Conservation (phyloP, 345 rosid genomes). For the Boechera stricta region DNA sequence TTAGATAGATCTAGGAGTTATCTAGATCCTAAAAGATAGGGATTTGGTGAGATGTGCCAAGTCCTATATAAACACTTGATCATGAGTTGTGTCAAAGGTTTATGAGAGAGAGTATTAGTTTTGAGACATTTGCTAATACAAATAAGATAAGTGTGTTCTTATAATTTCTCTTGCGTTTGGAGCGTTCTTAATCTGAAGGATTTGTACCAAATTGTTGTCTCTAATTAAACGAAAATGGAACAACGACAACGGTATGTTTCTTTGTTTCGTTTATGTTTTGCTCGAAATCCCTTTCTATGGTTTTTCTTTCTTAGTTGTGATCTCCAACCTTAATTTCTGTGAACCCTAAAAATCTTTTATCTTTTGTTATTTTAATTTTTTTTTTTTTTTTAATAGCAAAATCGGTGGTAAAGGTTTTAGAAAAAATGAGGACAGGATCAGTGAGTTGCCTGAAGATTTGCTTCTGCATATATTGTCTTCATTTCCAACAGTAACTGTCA, state of each 20-base stretch:
- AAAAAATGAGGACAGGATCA: conserved; percentile 18
- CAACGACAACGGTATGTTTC: not conserved
- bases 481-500: not conserved
- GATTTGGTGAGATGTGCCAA: too few relatives aligned
- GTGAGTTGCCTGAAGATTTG: conserved; percentile 28
- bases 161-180: not conserved
- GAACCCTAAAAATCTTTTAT: not conserved
- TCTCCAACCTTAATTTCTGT: not conserved
- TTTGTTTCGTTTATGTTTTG: not conserved
- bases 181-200: not conserved
- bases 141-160: too few relatives aligned
- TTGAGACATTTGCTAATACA: too few relatives aligned
- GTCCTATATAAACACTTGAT: too few relatives aligned
- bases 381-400: not conserved
- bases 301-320: not conserved
- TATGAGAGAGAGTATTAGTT: not conserved
- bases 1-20: too few relatives aligned
- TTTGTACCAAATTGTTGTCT: not conserved
- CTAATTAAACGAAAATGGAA: not conserved
- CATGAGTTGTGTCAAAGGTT: too few relatives aligned
- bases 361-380: not conserved
- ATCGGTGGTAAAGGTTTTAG: conserved; percentile 6
- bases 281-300: not conserved
- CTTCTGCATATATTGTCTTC: conserved; percentile 15
- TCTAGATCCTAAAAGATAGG: too few relatives aligned